phyloP scores from a whole-genome alignment of 208 protist species.

The Phytomonas serpens region DNA sequence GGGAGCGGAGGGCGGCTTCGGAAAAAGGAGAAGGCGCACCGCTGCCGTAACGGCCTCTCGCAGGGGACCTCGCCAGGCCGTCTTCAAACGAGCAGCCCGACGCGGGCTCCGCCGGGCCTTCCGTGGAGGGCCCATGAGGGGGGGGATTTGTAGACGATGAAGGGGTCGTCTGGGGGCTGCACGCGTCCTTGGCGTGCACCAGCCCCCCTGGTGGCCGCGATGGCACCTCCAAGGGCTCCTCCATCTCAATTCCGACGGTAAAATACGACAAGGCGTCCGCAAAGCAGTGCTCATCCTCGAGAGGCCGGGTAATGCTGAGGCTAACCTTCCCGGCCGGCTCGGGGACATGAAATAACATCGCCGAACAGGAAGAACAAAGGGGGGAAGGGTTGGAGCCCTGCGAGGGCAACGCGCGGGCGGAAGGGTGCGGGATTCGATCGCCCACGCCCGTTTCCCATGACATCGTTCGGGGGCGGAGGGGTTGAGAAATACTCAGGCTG shows the following conservation, averaged over 20 bases:
- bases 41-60: background rate
- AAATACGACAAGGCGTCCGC: constrained; percentile 45
- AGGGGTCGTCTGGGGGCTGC: background rate
- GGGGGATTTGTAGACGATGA: background rate
- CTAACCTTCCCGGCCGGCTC: constrained; percentile 50
- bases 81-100: background rate
- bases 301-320: constrained; percentile 25
- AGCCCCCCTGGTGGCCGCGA: background rate
- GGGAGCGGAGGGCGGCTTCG: background rate
- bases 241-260: constrained; percentile 44
- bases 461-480: background rate
- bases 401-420: background rate
- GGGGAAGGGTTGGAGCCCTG: background rate
- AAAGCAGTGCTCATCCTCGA: constrained; percentile 53
- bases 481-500: background rate
- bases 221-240: constrained; percentile 16
- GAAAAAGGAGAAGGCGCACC: background rate
- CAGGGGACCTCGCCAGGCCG: background rate
- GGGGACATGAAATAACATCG: constrained; percentile 23
- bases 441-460: background rate
- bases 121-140: background rate
- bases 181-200: background rate
- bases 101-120: background rate
- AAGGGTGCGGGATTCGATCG: background rate
- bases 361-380: too few species aligned